Conservation (phyloP, 352 stramenopile species). For the Phytophthora hibernalis region DNA sequence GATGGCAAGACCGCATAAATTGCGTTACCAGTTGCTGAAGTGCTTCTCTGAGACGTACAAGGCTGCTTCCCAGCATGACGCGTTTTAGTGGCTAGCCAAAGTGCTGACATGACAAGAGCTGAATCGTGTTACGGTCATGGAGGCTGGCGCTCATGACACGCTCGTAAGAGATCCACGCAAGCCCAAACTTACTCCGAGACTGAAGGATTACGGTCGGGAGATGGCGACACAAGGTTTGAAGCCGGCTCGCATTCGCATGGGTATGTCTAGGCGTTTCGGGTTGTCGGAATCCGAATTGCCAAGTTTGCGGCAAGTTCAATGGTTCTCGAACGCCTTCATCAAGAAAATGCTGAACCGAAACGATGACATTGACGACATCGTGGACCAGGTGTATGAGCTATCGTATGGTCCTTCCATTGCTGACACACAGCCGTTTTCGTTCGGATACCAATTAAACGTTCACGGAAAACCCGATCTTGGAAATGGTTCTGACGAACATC, state of each 20-base stretch:
- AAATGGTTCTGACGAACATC: neutral
- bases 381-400: too few relatives aligned
- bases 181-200: neutral
- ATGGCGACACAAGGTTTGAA: neutral
- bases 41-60: conserved; percentile 2
- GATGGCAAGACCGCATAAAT: neutral
- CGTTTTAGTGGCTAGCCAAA: neutral
- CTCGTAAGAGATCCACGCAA: neutral
- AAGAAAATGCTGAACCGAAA: too few relatives aligned
- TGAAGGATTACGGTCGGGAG: neutral
- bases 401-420: too few relatives aligned
- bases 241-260: too few relatives aligned
- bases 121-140: neutral
- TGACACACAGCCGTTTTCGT: too few relatives aligned
- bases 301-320: too few relatives aligned
- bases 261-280: too few relatives aligned
- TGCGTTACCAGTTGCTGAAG: conserved; percentile 9
- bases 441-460: too few relatives aligned
- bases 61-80: neutral
- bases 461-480: neutral
- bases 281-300: too few relatives aligned
- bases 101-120: conserved; percentile 9
- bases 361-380: too few relatives aligned
- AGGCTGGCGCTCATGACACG: neutral
- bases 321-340: too few relatives aligned